Evolutionary conservation across 352 stramenopile species (phyloP).

Genomic region (Phytophthora agathidicida): DNA sequence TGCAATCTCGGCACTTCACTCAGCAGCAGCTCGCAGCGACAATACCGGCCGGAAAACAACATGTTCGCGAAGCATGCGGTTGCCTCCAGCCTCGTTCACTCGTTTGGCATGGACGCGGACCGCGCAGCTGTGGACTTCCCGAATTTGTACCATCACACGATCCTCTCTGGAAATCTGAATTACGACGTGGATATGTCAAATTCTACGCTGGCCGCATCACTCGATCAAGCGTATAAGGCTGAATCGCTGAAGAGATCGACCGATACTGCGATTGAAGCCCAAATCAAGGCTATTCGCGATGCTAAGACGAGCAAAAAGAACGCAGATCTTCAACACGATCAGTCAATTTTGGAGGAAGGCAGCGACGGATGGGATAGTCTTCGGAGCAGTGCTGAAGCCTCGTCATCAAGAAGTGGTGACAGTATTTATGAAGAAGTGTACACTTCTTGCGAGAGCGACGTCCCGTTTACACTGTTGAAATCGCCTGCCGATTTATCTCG

Average conservation of each 20-base stretch:
- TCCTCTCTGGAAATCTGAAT: constrained; percentile 82
- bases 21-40: constrained; percentile 32
- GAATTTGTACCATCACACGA: constrained; percentile 87
- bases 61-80: constrained; percentile 60
- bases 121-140: constrained; percentile 78
- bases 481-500: constrained; percentile 32
- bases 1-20: constrained; percentile 70
- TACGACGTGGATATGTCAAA: constrained; percentile 71
- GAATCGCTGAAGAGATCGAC: constrained; percentile 65
- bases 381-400: constrained; percentile 25
- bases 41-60: constrained; percentile 32
- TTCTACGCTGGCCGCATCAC: constrained; percentile 33
- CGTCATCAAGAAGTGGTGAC: constrained; percentile 29
- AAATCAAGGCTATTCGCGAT: constrained; percentile 51
- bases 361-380: constrained; percentile 17
- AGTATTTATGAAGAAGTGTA: constrained; percentile 62
- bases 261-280: constrained; percentile 62
- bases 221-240: constrained; percentile 83
- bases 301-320: constrained; percentile 9
- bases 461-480: constrained; percentile 71
- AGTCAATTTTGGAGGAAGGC: constrained; percentile 16
- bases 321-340: constrained; percentile 10
- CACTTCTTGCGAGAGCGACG: constrained; percentile 49
- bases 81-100: constrained; percentile 71
- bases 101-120: constrained; percentile 83